Evolutionary conservation across 2,329 filamentous ascomycete genomes (phyloP).

Genomic region (Pseudogymnoascus sp.): DNA sequence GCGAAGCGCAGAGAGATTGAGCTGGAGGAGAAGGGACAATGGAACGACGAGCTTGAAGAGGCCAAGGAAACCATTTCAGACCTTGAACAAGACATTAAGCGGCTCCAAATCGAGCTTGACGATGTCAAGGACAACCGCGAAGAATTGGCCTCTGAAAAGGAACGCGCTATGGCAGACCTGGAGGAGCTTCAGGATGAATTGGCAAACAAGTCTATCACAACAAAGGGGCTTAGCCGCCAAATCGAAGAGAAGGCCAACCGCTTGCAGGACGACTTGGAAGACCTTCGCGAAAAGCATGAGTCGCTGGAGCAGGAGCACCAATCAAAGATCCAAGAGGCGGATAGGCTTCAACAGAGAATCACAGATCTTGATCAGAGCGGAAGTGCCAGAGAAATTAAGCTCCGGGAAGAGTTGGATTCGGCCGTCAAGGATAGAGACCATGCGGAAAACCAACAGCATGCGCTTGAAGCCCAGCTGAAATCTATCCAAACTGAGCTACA

Average conservation of each 20-base stretch:
- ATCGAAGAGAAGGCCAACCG: constrained; percentile 61
- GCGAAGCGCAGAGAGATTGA: constrained; percentile 42
- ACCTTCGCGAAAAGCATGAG: constrained; percentile 36
- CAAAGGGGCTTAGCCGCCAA: constrained; percentile 65
- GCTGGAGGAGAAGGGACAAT: constrained; percentile 48
- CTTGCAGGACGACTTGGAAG: constrained; percentile 57
- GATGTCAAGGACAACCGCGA: constrained; percentile 46
- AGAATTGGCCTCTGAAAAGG: constrained; percentile 44
- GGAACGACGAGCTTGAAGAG: constrained; percentile 44
- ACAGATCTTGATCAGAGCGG: constrained; percentile 25
- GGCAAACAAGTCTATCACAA: constrained; percentile 68
- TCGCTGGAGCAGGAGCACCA: constrained; percentile 35
- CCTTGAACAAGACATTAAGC: constrained; percentile 45
- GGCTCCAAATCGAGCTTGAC: constrained; percentile 45
- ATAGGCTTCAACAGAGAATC: constrained; percentile 35
- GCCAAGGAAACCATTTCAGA: constrained; percentile 49
- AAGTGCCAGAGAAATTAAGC: constrained; percentile 30
- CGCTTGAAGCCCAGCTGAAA: constrained; percentile 42
- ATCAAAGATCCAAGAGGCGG: constrained; percentile 33
- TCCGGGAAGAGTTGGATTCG: constrained; percentile 35
- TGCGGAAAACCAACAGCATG: constrained; percentile 28
- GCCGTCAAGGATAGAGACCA: constrained; percentile 27
- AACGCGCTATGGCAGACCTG: constrained; percentile 49
- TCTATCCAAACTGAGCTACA: constrained; percentile 51
- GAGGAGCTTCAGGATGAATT: constrained; percentile 67